Evolutionary conservation across 2,329 filamentous ascomycete genomes (phyloP), one percentile per base, ranked within the genome.

Genomic region (Colletotrichum sp.): DNA sequence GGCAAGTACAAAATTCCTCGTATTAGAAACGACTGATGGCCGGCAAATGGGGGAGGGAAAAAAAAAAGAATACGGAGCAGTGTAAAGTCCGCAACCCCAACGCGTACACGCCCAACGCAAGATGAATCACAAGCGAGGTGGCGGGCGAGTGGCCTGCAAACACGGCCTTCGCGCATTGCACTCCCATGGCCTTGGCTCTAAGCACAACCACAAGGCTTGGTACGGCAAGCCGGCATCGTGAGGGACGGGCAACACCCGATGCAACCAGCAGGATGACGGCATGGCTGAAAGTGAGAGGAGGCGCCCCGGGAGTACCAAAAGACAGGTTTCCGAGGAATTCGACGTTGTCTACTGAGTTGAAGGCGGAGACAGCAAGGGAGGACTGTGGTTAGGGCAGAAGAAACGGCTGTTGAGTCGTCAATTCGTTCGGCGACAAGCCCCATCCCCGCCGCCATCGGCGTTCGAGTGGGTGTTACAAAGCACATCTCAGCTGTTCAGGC

Each of bases 221-320:
- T 75, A 75, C 70, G 73, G 70, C 70, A 73, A 75, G 73, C 68
- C 73, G 73, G 73, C 73, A 68, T 72, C 63, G 21, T 66, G 73
- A 73, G 73, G 64, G 67, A 67, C 36, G 68, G 61, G 28, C 13
- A 24, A 57, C 61, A 59, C 64, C 63, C 64, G 63, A 63, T 59
- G 63, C 63, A 59, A 60, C 73, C 69, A 64, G 68, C 63, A 61
- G 72, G 69, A 68, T 59, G 69, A 73, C 73, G 72, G 55, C 43
- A 68, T 68, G 39, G 63, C 69, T 65, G 60, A 28, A 71, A 34
- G 55, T 55, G 60, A 66, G 39, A 43, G 39, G 39, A 72, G 24
- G 55, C 34, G 28, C 39, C 66, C 28, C 32, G 59, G 26, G 30
- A 26, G 63, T 55, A 26, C 28, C 28, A 21, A 36, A n/a, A 30